phyloP scores from a whole-genome alignment of 768 basidiomycete genomes.

The Cystofilobasidium bisporidii region DNA sequence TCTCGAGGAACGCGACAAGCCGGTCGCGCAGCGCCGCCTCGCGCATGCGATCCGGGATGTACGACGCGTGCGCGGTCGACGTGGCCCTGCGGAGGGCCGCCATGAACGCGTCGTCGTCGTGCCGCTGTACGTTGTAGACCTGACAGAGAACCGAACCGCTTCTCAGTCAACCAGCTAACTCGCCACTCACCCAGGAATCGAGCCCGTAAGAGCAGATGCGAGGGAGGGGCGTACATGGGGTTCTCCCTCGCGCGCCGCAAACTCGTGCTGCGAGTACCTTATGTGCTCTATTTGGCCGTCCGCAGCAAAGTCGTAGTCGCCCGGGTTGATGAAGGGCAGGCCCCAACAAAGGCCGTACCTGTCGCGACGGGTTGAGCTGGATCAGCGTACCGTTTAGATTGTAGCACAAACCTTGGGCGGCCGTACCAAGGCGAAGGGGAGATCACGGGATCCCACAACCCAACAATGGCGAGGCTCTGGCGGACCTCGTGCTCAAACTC shows the following conservation, averaged over 20 bases:
- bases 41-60: neutral
- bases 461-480: constrained; percentile 12
- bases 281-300: neutral
- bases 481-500: constrained; percentile 5
- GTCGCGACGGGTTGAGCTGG: no score
- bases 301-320: neutral
- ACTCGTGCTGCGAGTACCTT: neutral
- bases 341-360: constrained; percentile 9
- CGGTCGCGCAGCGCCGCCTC: neutral
- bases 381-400: no score
- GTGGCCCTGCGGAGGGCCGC: neutral
- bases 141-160: neutral
- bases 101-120: constrained; percentile 7
- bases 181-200: no score
- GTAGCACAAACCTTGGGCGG: no score
- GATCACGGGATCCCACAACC: neutral
- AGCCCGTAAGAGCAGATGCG: no score
- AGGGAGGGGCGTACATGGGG: neutral
- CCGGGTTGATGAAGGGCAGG: constrained; percentile 12
- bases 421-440: constrained; percentile 8
- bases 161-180: no score
- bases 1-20: neutral
- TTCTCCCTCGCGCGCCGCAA: neutral
- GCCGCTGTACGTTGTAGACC: constrained; percentile 8
- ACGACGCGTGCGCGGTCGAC: neutral